Evolutionary conservation across 257 asterid genomes (phyloP).

Genomic region (Mitragyna speciosa): DNA sequence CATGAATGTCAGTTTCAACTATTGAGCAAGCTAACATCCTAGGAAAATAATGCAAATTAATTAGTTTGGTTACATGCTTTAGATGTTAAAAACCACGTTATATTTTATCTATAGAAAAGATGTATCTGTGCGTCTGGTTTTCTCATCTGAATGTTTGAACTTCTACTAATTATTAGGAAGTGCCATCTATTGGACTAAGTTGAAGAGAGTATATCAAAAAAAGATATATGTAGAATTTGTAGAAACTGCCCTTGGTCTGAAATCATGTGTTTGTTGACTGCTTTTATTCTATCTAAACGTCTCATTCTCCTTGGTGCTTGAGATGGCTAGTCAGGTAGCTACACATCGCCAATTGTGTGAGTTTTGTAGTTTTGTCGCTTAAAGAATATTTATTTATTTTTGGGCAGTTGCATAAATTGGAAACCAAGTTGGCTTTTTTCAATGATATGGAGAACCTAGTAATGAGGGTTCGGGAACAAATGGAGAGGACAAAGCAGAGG

Average conservation of each 20-base stretch:
- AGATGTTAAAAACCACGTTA: not conserved
- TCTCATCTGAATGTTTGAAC: not conserved
- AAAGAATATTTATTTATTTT: conserved; percentile 11
- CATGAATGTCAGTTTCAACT: not conserved
- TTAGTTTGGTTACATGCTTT: not conserved
- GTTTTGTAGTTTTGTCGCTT: not conserved
- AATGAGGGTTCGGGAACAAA: conserved; percentile 73
- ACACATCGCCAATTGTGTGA: not conserved
- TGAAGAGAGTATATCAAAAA: not conserved
- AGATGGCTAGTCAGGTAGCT: not conserved
- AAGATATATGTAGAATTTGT: not conserved
- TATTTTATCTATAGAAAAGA: not conserved
- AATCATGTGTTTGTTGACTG: not conserved
- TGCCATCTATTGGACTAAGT: not conserved
- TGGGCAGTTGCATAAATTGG: conserved; percentile 84
- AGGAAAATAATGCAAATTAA: not conserved
- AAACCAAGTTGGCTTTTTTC: conserved; percentile 77
- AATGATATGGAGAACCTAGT: conserved; percentile 76
- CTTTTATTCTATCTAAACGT: not conserved
- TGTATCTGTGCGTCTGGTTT: too few relatives aligned
- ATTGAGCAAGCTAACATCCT: not conserved
- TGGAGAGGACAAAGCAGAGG: conserved; percentile 86
- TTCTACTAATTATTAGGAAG: not conserved
- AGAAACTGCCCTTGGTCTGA: not conserved
- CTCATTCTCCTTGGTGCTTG: not conserved